Evolutionary conservation across 139 green algal species (phyloP).

Genomic region (Chlamydomonas urium): DNA sequence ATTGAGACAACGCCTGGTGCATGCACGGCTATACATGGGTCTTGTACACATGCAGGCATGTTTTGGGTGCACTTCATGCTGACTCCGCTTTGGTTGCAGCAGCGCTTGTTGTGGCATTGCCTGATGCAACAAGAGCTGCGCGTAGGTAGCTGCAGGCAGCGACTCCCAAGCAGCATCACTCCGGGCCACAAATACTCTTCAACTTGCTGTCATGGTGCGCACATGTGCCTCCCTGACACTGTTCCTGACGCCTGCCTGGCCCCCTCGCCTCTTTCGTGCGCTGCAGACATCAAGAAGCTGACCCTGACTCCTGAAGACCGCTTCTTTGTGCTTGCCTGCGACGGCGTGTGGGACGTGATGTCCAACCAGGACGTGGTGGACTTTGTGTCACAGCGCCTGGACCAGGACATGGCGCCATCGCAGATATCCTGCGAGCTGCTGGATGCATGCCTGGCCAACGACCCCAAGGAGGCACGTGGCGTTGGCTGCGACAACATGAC

Average conservation of each 20-base stretch:
- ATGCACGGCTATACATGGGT: too few relatives aligned
- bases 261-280: conserved; percentile 48
- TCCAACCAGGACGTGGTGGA: conserved; percentile 82
- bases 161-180: too few relatives aligned
- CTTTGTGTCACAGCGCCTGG: conserved; percentile 71
- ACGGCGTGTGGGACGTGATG: conserved; percentile 94
- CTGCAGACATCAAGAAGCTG: conserved; percentile 48
- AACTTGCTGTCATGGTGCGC: too few relatives aligned
- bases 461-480: conserved; percentile 76
- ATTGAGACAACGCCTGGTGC: too few relatives aligned
- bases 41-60: too few relatives aligned
- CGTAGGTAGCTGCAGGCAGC: too few relatives aligned
- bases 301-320: conserved; percentile 59
- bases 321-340: conserved; percentile 90
- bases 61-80: too few relatives aligned
- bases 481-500: conserved; percentile 90
- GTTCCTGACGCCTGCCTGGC: conserved; percentile 28
- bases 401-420: conserved; percentile 34
- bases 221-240: not conserved
- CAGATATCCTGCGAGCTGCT: conserved; percentile 70
- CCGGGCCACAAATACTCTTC: too few relatives aligned
- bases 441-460: conserved; percentile 80
- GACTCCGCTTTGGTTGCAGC: too few relatives aligned
- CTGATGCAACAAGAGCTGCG: too few relatives aligned
- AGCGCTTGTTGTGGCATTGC: too few relatives aligned